Evolutionary conservation across 106 monocot species (phyloP), one percentile per base, ranked within the genome.

Genomic region (Chionographis japonica): DNA sequence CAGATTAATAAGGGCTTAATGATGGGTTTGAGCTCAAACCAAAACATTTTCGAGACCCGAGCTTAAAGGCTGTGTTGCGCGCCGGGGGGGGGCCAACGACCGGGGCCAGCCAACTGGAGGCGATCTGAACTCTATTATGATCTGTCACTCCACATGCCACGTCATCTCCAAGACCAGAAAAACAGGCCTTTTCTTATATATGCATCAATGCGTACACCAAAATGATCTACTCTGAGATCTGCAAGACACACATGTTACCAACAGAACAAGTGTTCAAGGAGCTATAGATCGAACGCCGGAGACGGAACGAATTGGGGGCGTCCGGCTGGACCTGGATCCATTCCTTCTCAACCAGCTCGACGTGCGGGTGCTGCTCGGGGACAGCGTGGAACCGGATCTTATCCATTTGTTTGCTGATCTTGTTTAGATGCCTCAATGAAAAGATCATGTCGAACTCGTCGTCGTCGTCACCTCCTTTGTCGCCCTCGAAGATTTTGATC

Each of bases 391-490:
- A 87, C 8, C 56, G 42, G 50, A 87, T 70, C 42, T 75, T 68
- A 5, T 77, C 71, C 0, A 64, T 36, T 41, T 84, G 76, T 56
- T 75, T 74, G 61, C 66, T 58, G 10, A 85, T 72, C 59, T 75
- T 72, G 37, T 50, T 77, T 16, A 91, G 38, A 53, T 77, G 71
- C 43, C 67, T 74, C 61, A 82, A 72, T 2, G 91, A 87, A 57
- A 87, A 68, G 19, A 91, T 79, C 40, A 79, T 19, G 63, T 91
- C 79, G 12, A 79, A 84, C 5, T 61, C 70, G 8, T 66, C 68
- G 4, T 69, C 27, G 76, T 15, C 27, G 27, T 15, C 27, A 1
- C 27, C 27, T 27, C 56, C 37, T 27, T 56, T 56, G 40, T 17
- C 15, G 40, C 56, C 65, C 40, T 69, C 70, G 3, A 67, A 80